Evolutionary conservation across 306 rosid species (phyloP).

Genomic region (Acacia melanoxylon): DNA sequence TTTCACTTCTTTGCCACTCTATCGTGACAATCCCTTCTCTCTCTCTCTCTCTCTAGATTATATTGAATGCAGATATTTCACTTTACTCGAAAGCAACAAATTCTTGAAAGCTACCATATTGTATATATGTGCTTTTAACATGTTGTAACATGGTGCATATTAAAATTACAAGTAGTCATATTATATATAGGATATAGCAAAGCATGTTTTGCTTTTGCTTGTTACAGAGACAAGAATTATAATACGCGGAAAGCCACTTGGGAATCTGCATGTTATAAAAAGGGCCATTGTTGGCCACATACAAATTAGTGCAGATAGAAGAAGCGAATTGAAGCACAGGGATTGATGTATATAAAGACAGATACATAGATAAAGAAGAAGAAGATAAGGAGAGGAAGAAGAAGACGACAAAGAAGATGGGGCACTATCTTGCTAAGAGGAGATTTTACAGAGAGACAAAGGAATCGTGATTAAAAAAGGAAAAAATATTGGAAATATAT

Average conservation of each 20-base stretch:
- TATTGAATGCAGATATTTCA: neutral
- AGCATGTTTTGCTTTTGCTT: neutral
- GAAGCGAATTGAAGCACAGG: neutral
- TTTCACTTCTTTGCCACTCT: constrained; percentile 31
- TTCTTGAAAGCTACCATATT: neutral
- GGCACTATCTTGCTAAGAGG: neutral
- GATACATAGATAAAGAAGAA: neutral
- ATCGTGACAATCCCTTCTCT: constrained; percentile 7
- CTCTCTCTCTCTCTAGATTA: neutral
- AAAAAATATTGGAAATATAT: neutral
- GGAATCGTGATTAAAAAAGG: neutral
- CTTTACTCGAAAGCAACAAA: neutral
- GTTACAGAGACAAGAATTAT: neutral
- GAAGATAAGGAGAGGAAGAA: neutral
- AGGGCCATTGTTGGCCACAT: neutral
- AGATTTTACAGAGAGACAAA: neutral
- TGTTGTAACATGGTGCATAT: neutral
- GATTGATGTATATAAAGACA: neutral
- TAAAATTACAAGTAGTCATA: neutral
- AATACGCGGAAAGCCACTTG: neutral
- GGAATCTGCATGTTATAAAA: too few relatives aligned
- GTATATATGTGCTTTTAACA: neutral
- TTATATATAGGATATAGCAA: too few relatives aligned
- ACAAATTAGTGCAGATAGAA: neutral
- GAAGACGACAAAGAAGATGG: neutral